Evolutionary conservation across 1,139 yeast genomes (phyloP), one percentile per base, ranked within the genome.

Genomic region (Diutina pseudorugosa): DNA sequence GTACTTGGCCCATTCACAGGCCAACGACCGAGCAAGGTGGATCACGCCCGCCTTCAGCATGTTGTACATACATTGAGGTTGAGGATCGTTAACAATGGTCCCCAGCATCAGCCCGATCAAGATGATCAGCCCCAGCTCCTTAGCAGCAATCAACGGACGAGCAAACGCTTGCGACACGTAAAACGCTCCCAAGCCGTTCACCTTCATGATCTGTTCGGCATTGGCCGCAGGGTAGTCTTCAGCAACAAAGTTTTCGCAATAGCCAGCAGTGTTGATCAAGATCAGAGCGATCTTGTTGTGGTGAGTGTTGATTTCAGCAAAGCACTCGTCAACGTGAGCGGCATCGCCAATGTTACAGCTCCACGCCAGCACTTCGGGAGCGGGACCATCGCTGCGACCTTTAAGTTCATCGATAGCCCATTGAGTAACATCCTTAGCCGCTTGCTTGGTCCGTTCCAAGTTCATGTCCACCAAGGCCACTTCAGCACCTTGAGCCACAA

Each of bases 221-320:
- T 82, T 83, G 53, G 68, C 64, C 42, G 88, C 79, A 19, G 93
- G 91, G 68, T 85, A 86, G 40, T 84, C 87, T 61, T 83, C 80
- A 30, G 94, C 94, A 2, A 88, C 79, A 52, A 57, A 58, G 57
- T 58, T 58, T 51, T 58, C 60, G 30, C 58, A 57, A 71, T 83
- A 86, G n/a, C 95, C 94, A 12, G 95, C 94, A 51, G 89, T 76
- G 70, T 86, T 85, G 56, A 86, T 76, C 60, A 86, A 75, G 56
- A 85, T 70, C 60, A 82, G 80, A 43, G 89, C 80, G 51, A 83
- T 73, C 57, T 76, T 76, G 51, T 75, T 79, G 60, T 77, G 82
- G 16, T 20, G 12, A 51, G 69, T 70, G 59, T 74, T 72, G 63
- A 86, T 77, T 43, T 71, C 67, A 21, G 67, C 65, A 56, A 78